Conservation (phyloP, 352 stramenopile species). For the Globisporangium okanoganense region DNA sequence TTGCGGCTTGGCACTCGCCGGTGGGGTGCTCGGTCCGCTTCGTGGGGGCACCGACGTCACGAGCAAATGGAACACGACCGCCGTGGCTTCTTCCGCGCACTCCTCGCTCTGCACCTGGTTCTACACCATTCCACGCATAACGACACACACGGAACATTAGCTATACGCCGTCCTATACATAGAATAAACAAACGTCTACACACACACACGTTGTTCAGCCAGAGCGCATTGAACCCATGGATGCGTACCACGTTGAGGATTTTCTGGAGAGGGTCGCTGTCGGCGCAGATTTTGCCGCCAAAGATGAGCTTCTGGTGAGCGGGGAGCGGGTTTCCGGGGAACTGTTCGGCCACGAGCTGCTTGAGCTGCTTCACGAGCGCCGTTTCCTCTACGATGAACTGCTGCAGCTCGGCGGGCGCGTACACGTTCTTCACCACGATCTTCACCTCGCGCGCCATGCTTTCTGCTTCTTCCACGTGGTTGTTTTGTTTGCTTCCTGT, state of each 20-base stretch:
- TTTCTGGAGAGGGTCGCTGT: slow-evolving; percentile 43
- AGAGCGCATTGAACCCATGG: too few relatives aligned
- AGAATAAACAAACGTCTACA: too few relatives aligned
- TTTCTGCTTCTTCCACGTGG: slow-evolving; percentile 4
- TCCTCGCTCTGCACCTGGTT: slow-evolving; percentile 35
- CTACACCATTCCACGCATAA: slow-evolving; percentile 9
- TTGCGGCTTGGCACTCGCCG: background rate
- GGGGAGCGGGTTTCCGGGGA: slow-evolving; percentile 41
- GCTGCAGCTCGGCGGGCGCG: slow-evolving; percentile 41
- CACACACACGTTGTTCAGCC: background rate
- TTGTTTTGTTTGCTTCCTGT: background rate
- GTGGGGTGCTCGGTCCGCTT: slow-evolving; percentile 19
- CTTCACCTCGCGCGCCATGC: slow-evolving; percentile 32
- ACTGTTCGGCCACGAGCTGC: slow-evolving; percentile 37
- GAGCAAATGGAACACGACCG: slow-evolving; percentile 75
- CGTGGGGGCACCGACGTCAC: slow-evolving; percentile 31
- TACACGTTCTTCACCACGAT: slow-evolving; percentile 86
- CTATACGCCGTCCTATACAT: background rate
- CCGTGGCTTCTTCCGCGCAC: slow-evolving; percentile 20
- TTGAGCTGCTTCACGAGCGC: slow-evolving; percentile 60
- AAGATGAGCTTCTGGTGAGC: slow-evolving; percentile 83
- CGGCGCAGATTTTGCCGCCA: slow-evolving; percentile 80
- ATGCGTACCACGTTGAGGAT: slow-evolving; percentile 19
- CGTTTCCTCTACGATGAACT: slow-evolving; percentile 34
- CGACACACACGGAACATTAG: background rate